phyloP scores from a whole-genome alignment of 352 stramenopile species.

The Phytophthora fragariaefolia region DNA sequence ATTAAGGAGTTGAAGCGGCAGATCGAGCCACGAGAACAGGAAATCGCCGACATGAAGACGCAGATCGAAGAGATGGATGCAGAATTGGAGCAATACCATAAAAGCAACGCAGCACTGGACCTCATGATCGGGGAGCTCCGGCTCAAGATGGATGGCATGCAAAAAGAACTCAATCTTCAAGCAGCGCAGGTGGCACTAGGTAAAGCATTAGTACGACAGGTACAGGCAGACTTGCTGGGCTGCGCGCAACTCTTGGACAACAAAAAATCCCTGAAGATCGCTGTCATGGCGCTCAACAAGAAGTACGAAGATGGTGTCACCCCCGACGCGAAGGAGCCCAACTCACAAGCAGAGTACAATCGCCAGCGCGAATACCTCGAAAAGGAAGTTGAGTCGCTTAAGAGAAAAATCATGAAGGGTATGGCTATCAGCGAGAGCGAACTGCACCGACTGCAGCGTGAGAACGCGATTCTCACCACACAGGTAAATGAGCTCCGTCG shows the following conservation, averaged over 20 bases:
- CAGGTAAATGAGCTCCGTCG: slow-evolving; percentile 86
- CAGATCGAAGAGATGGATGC: slow-evolving; percentile 97
- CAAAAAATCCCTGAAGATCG: slow-evolving; percentile 80
- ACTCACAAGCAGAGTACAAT: slow-evolving; percentile 91
- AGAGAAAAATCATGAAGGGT: slow-evolving; percentile 90
- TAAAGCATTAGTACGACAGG: slow-evolving; percentile 75
- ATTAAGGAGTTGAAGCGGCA: slow-evolving; percentile 97
- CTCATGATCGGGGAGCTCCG: slow-evolving; percentile 95
- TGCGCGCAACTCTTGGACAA: slow-evolving; percentile 79
- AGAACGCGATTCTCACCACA: slow-evolving; percentile 82
- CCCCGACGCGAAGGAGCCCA: slow-evolving; percentile 84
- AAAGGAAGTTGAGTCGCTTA: slow-evolving; percentile 90
- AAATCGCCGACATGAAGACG: slow-evolving; percentile 95
- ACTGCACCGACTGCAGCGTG: slow-evolving; percentile 77
- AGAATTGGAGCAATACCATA: slow-evolving; percentile 95
- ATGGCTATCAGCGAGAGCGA: slow-evolving; percentile 87
- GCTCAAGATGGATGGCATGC: slow-evolving; percentile 94
- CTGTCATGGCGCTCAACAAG: slow-evolving; percentile 85
- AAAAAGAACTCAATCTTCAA: slow-evolving; percentile 82
- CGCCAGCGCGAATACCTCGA: slow-evolving; percentile 93
- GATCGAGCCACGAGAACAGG: slow-evolving; percentile 95
- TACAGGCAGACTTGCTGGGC: slow-evolving; percentile 77
- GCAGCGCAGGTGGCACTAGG: slow-evolving; percentile 67
- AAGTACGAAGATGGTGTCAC: slow-evolving; percentile 84
- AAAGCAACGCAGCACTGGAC: slow-evolving; percentile 94